A percentile compares a stretch with the other conserved stretches of the same genome.
phyloP scores from a whole-genome alignment of 768 basidiomycete species.

The Pleurotus platypus region DNA sequence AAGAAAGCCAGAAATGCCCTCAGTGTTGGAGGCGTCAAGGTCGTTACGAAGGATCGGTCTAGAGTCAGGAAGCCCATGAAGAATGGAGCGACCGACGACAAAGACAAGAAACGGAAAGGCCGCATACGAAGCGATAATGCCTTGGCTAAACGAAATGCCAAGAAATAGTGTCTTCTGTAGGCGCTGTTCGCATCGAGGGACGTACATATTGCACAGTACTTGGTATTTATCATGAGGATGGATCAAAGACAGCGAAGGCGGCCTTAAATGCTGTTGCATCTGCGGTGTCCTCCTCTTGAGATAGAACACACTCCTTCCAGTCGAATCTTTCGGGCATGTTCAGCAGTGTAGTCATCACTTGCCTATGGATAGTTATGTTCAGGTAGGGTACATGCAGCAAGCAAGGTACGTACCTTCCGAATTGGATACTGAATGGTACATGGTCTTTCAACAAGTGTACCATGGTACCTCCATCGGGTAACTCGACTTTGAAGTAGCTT shows the following conservation, averaged over 20 bases:
- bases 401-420: conserved; percentile 71
- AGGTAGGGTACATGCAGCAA: background rate
- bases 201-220: too few species aligned
- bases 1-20: conserved; percentile 71
- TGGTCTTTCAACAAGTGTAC: conserved; percentile 82
- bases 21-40: conserved; percentile 21
- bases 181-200: too few species aligned
- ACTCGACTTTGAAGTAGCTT: conserved; percentile 88
- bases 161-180: conserved; percentile 36
- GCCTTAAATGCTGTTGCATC: conserved; percentile 84
- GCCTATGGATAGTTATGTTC: conserved; percentile 40
- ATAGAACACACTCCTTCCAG: conserved; percentile 85
- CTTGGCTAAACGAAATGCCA: conserved; percentile 50
- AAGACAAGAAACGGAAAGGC: conserved; percentile 25
- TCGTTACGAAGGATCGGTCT: conserved; percentile 40
- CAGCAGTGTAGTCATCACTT: conserved; percentile 76
- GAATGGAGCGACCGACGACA: conserved; percentile 17
- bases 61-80: conserved; percentile 41
- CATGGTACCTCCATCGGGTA: conserved; percentile 82
- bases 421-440: conserved; percentile 84
- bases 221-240: conserved; percentile 22
- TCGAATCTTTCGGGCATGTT: conserved; percentile 77
- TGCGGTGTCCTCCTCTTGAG: conserved; percentile 81
- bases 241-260: conserved; percentile 76
- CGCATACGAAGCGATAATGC: conserved; percentile 55